These are phyloP conservation scores for Leccinum barrowsii DNA, from an alignment of 768 basidiomycete genomes.

Conservation along the genomic window DNA sequence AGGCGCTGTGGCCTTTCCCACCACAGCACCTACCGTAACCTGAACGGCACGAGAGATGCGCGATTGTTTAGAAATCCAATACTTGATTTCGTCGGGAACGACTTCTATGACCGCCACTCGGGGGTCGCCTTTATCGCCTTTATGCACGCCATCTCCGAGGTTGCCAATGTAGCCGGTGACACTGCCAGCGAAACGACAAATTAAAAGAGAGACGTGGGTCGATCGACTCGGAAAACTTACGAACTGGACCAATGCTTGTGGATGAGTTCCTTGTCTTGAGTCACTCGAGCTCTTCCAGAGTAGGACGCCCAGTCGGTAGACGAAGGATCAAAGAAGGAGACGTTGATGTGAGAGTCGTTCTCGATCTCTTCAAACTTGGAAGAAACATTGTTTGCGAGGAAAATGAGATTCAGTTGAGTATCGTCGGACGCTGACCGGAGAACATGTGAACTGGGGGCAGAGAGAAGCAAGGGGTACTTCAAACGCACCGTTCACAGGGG, in stretches of 20 bases:
- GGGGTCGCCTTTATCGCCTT: constrained; percentile 76
- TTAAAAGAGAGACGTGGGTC: neutral
- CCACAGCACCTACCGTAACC: constrained; percentile 53
- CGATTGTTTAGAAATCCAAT: constrained; percentile 69
- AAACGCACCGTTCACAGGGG: constrained; percentile 58
- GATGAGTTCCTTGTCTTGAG: constrained; percentile 58
- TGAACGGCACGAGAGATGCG: constrained; percentile 56
- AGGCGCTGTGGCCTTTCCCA: constrained; percentile 61
- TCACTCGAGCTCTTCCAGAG: constrained; percentile 66
- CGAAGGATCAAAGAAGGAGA: constrained; percentile 67
- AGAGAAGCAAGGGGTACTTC: neutral
- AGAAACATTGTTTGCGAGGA: constrained; percentile 71
- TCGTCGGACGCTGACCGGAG: constrained; percentile 39
- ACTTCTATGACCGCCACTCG: constrained; percentile 78
- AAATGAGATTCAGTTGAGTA: constrained; percentile 54
- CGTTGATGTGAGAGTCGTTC: constrained; percentile 75
- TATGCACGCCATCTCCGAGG: constrained; percentile 79
- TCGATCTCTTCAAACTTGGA: constrained; percentile 75
- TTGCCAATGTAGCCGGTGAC: constrained; percentile 82
- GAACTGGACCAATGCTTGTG: constrained; percentile 60
- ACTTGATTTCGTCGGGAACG: constrained; percentile 75
- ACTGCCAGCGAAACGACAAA: constrained; percentile 31
- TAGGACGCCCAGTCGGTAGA: constrained; percentile 81
- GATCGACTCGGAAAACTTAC: constrained; percentile 30
- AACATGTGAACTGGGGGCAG: neutral